Evolutionary conservation across 441 rosid species (phyloP).

Genomic region (Corymbia calophylla): DNA sequence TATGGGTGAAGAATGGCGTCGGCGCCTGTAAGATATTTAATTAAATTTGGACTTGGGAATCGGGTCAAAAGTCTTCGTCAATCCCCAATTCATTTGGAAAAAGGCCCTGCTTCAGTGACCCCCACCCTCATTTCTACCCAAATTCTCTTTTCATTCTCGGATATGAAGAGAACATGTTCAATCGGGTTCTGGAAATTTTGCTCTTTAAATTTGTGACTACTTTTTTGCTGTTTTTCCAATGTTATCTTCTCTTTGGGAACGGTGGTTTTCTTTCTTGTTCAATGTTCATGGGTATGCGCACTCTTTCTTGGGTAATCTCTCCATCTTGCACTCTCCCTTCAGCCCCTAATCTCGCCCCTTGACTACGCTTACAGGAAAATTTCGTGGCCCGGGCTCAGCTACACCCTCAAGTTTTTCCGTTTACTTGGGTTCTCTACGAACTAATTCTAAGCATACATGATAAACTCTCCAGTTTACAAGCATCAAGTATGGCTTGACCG

Average conservation of each 20-base stretch:
- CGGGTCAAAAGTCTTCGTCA: no score
- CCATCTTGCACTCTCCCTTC: neutral
- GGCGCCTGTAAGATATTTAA: no score
- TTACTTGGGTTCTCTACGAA: no score
- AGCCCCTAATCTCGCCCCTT: neutral
- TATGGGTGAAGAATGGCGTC: neutral
- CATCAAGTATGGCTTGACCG: neutral
- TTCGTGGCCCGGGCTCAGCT: neutral
- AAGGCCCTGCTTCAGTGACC: neutral
- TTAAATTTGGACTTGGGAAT: no score
- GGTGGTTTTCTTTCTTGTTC: neutral
- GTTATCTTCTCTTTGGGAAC: neutral
- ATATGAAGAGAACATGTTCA: neutral
- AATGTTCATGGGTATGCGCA: neutral
- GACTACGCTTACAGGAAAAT: neutral
- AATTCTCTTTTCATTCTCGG: neutral
- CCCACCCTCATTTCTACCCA: neutral
- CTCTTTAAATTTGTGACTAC: neutral
- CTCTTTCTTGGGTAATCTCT: neutral
- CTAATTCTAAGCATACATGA: neutral
- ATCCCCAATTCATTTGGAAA: no score
- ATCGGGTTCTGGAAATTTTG: neutral
- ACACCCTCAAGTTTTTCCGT: no score
- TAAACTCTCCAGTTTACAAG: neutral
- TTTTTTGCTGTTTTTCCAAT: neutral